Evolutionary conservation across 2,329 filamentous ascomycete genomes (phyloP).

Genomic region (Fusarium sp.): DNA sequence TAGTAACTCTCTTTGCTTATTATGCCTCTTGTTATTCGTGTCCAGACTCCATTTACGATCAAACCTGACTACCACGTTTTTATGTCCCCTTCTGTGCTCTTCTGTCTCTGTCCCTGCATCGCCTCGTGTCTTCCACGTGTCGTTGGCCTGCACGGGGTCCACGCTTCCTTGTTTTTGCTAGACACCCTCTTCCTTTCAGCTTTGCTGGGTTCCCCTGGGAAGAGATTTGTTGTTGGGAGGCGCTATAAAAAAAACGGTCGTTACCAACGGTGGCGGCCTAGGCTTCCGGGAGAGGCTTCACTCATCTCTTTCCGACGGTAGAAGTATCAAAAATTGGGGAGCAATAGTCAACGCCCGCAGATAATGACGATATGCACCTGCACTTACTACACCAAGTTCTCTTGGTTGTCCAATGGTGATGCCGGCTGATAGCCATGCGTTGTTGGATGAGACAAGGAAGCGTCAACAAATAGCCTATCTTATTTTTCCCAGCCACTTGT

Average conservation of each 20-base stretch:
- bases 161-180: background rate
- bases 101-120: conserved; percentile 18
- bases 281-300: conserved; percentile 15
- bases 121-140: conserved; percentile 48
- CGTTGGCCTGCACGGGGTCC: conserved; percentile 15
- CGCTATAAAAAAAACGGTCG: conserved; percentile 3
- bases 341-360: background rate
- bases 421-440: conserved; percentile 9
- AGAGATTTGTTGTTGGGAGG: conserved; percentile 7
- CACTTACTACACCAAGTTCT: background rate
- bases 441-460: conserved; percentile 18
- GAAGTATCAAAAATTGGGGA: background rate
- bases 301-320: background rate
- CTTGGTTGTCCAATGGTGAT: background rate
- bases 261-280: conserved; percentile 15
- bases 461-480: background rate
- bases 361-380: background rate
- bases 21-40: background rate
- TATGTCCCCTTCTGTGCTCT: conserved; percentile 10
- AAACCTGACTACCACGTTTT: conserved; percentile 41
- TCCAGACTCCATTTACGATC: conserved; percentile 19
- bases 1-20: conserved; percentile 8
- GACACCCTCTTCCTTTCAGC: conserved; percentile 12
- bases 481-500: background rate
- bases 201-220: background rate